phyloP scores from a whole-genome alignment of 2,329 filamentous ascomycete genomes.

The Ilyonectria destructans region DNA sequence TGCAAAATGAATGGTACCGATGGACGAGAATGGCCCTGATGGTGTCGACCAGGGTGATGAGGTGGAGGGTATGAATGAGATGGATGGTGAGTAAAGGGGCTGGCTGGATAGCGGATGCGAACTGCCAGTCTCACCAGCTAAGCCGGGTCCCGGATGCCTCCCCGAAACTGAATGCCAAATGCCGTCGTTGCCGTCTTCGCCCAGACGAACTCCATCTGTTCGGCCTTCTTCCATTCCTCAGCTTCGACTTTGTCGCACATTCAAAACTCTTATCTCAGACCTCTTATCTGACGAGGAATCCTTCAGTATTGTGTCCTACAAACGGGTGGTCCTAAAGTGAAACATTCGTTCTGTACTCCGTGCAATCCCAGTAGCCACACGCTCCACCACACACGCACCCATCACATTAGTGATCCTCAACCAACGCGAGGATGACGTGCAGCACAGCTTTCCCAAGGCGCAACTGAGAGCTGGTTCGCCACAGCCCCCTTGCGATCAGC shows the following conservation, averaged over 20 bases:
- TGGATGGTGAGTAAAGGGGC: conserved; percentile 22
- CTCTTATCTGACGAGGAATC: conserved; percentile 5
- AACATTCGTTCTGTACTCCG: conserved; percentile 10
- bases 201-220: background rate
- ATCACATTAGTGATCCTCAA: conserved; percentile 21
- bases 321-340: conserved; percentile 14
- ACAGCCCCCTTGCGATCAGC: conserved; percentile 10
- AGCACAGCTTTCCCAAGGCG: conserved; percentile 18
- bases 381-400: conserved; percentile 20
- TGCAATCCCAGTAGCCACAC: conserved; percentile 11
- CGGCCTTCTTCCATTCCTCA: conserved; percentile 2
- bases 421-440: conserved; percentile 35
- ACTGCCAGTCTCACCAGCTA: background rate
- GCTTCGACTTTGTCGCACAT: background rate
- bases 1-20: conserved; percentile 14
- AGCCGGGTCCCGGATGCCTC: background rate
- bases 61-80: conserved; percentile 14
- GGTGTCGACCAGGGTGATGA: conserved; percentile 21
- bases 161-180: background rate
- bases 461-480: conserved; percentile 17
- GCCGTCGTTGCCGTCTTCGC: no score
- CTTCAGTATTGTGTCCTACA: background rate
- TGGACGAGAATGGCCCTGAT: conserved; percentile 1
- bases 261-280: background rate
- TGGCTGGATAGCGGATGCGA: conserved; percentile 13